phyloP scores from a whole-genome alignment of 805 yeast genomes.

The Saccharomycopsis fermentans region DNA sequence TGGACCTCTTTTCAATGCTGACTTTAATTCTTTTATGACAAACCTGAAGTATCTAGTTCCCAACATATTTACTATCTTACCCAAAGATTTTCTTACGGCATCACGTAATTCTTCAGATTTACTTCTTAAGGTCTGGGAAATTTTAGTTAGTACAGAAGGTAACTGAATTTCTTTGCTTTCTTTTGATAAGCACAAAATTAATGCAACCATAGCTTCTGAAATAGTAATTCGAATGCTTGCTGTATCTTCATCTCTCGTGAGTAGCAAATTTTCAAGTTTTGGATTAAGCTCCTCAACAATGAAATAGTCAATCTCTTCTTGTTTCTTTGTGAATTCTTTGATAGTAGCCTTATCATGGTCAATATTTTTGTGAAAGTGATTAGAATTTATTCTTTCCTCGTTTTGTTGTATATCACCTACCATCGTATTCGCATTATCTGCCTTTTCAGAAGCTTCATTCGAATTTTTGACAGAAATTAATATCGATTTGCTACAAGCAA shows the following conservation, averaged over 20 bases:
- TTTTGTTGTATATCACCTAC: not conserved
- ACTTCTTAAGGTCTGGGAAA: slow-evolving; percentile 83
- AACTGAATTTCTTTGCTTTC: slow-evolving; percentile 47
- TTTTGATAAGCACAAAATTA: slow-evolving; percentile 50
- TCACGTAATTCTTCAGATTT: slow-evolving; percentile 85
- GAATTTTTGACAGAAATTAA: slow-evolving; percentile 25
- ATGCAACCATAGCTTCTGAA: slow-evolving; percentile 67
- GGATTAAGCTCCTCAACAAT: slow-evolving; percentile 52
- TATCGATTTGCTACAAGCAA: slow-evolving; percentile 37
- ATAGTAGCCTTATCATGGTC: slow-evolving; percentile 18
- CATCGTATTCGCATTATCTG: not conserved
- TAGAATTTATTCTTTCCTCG: not conserved
- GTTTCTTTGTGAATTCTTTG: slow-evolving; percentile 29
- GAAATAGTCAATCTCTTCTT: slow-evolving; percentile 33
- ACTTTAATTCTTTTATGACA: slow-evolving; percentile 63
- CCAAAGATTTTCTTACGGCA: slow-evolving; percentile 65
- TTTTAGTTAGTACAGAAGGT: slow-evolving; percentile 73
- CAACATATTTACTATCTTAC: slow-evolving; percentile 49
- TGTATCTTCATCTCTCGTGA: slow-evolving; percentile 67
- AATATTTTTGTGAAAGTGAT: slow-evolving; percentile 2
- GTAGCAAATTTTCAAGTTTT: slow-evolving; percentile 48
- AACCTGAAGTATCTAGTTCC: slow-evolving; percentile 71
- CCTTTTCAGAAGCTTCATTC: not conserved
- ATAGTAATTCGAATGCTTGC: slow-evolving; percentile 65
- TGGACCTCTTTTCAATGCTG: slow-evolving; percentile 79